Percentiles rank a stretch among this genome's conserved stretches.
These are phyloP conservation scores for Hypsizygus marmoreus DNA, from an alignment of 768 basidiomycete genomes.

Conservation along the genomic window DNA sequence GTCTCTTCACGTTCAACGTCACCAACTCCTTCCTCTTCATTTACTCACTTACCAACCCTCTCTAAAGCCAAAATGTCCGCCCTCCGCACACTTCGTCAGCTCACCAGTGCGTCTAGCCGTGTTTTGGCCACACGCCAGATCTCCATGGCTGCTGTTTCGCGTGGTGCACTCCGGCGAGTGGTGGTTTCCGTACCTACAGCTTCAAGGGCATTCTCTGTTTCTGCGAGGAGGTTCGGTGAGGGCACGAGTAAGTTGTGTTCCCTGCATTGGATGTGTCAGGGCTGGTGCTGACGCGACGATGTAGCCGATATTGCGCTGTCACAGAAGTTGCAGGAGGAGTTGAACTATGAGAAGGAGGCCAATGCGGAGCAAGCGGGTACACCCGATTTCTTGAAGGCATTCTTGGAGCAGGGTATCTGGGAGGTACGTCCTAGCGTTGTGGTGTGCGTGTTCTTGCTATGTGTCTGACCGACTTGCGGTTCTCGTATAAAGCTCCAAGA, in stretches of 20 bases:
- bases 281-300: slow-evolving; percentile 1
- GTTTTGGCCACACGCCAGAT: slow-evolving; percentile 32
- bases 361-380: slow-evolving; percentile 31
- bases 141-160: slow-evolving; percentile 24
- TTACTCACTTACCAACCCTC: slow-evolving; percentile 4
- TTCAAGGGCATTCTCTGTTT: slow-evolving; percentile 47
- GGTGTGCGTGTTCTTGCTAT: no score
- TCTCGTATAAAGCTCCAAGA: slow-evolving; percentile 63
- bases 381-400: slow-evolving; percentile 79
- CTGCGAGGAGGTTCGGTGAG: slow-evolving; percentile 43
- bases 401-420: slow-evolving; percentile 80
- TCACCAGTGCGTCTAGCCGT: slow-evolving; percentile 47
- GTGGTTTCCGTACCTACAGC: slow-evolving; percentile 19
- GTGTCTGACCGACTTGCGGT: no score
- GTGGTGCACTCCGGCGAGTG: slow-evolving; percentile 29
- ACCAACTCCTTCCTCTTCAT: slow-evolving; percentile 8
- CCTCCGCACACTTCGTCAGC: slow-evolving; percentile 60
- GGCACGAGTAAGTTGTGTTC: slow-evolving; percentile 42
- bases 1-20: no score
- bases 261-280: neutral
- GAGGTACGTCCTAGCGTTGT: slow-evolving; percentile 66
- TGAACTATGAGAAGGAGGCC: slow-evolving; percentile 81
- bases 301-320: slow-evolving; percentile 75
- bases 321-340: slow-evolving; percentile 77
- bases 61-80: slow-evolving; percentile 52